Evolutionary conservation across 495 filamentous ascomycete species (phyloP).

Genomic region (Cercophora scortea): DNA sequence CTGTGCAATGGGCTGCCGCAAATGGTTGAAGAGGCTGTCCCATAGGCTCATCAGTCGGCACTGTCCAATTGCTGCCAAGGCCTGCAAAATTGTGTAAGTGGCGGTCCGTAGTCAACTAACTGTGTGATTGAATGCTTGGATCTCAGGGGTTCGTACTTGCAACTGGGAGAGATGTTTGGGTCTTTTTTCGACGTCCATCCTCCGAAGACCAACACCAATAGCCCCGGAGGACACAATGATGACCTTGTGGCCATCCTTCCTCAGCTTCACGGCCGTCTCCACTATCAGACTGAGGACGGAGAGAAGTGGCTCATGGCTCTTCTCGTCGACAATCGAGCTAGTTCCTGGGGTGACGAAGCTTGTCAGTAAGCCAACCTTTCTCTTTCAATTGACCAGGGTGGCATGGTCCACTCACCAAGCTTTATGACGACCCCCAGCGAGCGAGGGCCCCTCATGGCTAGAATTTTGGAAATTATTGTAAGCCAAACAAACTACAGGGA

Average conservation of each 20-base stretch:
- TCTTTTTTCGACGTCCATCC: slow-evolving; percentile 83
- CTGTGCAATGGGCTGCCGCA: slow-evolving; percentile 85
- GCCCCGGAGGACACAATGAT: slow-evolving; percentile 95
- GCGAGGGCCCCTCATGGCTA: slow-evolving; percentile 45
- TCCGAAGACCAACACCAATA: slow-evolving; percentile 82
- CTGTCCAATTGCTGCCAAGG: slow-evolving; percentile 91
- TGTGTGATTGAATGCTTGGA: not conserved
- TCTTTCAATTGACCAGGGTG: not conserved
- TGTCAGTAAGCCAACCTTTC: slow-evolving; percentile 1
- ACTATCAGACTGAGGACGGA: slow-evolving; percentile 86
- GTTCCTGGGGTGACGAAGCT: slow-evolving; percentile 53
- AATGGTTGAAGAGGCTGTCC: slow-evolving; percentile 83
- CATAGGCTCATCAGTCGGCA: slow-evolving; percentile 92
- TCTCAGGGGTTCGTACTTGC: slow-evolving; percentile 45
- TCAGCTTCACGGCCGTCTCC: slow-evolving; percentile 78
- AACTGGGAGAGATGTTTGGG: slow-evolving; percentile 82
- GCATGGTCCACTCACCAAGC: slow-evolving; percentile 56
- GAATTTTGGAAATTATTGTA: not conserved
- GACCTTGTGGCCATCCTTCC: slow-evolving; percentile 86
- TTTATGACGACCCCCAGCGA: slow-evolving; percentile 83
- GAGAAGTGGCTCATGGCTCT: slow-evolving; percentile 91
- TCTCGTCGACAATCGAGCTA: slow-evolving; percentile 95
- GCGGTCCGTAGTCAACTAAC: not conserved
- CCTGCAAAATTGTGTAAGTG: slow-evolving; percentile 38
- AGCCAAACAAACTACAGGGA: not conserved